phyloP scores from a whole-genome alignment of 179 eudicot genomes.

The Heliamphora pulchella region DNA sequence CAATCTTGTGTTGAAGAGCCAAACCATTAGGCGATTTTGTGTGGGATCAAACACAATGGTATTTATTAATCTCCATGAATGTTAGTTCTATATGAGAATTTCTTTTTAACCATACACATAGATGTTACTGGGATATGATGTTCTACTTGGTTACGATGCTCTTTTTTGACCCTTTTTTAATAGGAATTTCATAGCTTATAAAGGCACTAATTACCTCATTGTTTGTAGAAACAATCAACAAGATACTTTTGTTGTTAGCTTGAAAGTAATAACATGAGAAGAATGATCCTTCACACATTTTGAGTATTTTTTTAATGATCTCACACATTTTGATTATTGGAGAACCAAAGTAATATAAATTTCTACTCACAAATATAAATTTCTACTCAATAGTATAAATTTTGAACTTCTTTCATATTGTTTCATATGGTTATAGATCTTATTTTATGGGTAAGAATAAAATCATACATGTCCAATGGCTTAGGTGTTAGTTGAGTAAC shows the following conservation, averaged over 20 bases:
- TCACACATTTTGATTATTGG: no score
- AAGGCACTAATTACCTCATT: slow-evolving; percentile 34
- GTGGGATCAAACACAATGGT: slow-evolving; percentile 63
- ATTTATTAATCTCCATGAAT: slow-evolving; percentile 9
- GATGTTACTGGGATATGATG: not conserved
- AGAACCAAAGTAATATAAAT: no score
- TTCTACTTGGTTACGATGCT: not conserved
- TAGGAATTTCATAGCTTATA: slow-evolving; percentile 30
- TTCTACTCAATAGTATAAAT: no score
- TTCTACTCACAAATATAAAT: no score
- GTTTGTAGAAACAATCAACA: slow-evolving; percentile 49
- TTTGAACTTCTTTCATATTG: no score
- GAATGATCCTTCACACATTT: no score
- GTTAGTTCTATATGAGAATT: not conserved
- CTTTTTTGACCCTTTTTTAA: slow-evolving; percentile 11
- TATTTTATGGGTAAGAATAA: no score
- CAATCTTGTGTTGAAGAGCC: slow-evolving; percentile 48
- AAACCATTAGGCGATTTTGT: slow-evolving; percentile 39
- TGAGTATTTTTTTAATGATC: no score
- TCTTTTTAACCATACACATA: not conserved
- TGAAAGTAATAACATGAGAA: slow-evolving; percentile 29
- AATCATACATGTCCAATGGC: no score
- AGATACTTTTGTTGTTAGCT: slow-evolving; percentile 51
- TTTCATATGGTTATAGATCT: no score
- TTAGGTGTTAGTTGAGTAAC: no score